A percentile compares a stretch with the other conserved stretches of the same genome.
Conservation (phyloP, 1,284 basidiomycete genomes). For the Trichosporon sp. region DNA sequence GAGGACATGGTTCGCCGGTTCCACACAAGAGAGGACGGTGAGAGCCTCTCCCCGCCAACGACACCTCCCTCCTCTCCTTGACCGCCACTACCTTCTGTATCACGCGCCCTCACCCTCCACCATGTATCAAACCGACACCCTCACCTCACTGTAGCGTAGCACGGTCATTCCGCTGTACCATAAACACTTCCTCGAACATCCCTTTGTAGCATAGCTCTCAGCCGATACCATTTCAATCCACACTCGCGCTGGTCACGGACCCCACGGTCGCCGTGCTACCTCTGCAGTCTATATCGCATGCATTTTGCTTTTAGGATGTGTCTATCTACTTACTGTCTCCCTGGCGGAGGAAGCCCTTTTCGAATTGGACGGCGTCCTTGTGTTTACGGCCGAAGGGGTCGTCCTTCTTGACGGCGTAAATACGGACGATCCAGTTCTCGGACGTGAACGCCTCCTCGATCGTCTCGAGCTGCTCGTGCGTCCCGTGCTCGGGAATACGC, state of each 20-base stretch:
- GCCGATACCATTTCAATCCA: too few species aligned
- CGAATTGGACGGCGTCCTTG: conserved; percentile 82
- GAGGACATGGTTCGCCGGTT: not conserved
- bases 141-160: not conserved
- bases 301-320: conserved; percentile 14
- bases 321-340: conserved; percentile 5
- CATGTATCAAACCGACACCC: not conserved
- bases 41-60: not conserved
- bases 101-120: not conserved
- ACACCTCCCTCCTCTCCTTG: not conserved
- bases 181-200: too few species aligned
- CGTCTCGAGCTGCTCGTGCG: conserved; percentile 71
- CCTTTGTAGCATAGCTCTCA: not conserved
- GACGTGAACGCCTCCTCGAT: conserved; percentile 93
- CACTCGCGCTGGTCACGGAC: not conserved
- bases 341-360: conserved; percentile 57
- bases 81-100: too few species aligned
- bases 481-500: conserved; percentile 71
- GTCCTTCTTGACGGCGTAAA: conserved; percentile 94
- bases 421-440: conserved; percentile 97
- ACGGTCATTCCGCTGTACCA: too few species aligned
- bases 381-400: conserved; percentile 86
- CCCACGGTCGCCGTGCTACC: too few species aligned
- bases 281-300: conserved; percentile 16
- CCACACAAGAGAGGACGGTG: not conserved